Evolutionary conservation across 2,329 filamentous ascomycete species (phyloP), one percentile per base, ranked within the genome.

Genomic region (Verticillium longisporum): DNA sequence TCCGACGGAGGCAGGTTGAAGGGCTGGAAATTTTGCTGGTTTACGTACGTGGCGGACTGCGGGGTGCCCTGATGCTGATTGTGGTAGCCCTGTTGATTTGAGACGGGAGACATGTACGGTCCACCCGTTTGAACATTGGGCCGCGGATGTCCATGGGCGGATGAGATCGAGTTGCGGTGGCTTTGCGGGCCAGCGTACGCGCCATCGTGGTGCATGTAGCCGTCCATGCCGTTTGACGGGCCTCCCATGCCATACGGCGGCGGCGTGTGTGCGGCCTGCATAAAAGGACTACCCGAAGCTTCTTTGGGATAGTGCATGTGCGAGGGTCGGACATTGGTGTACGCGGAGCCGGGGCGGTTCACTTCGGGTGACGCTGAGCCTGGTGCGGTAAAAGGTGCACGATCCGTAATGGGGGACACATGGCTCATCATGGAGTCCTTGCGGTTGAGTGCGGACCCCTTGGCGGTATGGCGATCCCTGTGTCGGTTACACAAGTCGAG

Each of bases 401-500:
- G 77, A 57, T 78, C 77, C 55, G 74, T 70, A 57, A 73, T 71
- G 41, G 77, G 76, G 56, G 80, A 82, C 36, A 70, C 68, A 65
- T 85, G 83, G 64, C 73, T 76, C 71, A 87, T 78, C 70, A 88
- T 80, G 14, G 83, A 86, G 70, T 92, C 89, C 74, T 90, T 90
- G 61, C 89, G 86, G 71, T 88, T 88, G 60, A 92, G 77, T 64
- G 91, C 87, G 18, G 90, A 92, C 57, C 89, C 90, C 70, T 91
- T 89, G 58, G 89, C 90, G 13, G 87, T 90, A 74, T 94, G 91
- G 54, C 91, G 85, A 72, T 94, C 90, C 71, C 88, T 85, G 74
- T 95, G 91, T 53, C 91, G 88, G 70, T 95, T 89, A 71, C 95
- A 92, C 62, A 99, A 81, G 74, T 99, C 95, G 66, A 96, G 91